Base-by-base conservation (phyloP, 805 yeast species). In the Metschnikowia henanensis region DNA sequence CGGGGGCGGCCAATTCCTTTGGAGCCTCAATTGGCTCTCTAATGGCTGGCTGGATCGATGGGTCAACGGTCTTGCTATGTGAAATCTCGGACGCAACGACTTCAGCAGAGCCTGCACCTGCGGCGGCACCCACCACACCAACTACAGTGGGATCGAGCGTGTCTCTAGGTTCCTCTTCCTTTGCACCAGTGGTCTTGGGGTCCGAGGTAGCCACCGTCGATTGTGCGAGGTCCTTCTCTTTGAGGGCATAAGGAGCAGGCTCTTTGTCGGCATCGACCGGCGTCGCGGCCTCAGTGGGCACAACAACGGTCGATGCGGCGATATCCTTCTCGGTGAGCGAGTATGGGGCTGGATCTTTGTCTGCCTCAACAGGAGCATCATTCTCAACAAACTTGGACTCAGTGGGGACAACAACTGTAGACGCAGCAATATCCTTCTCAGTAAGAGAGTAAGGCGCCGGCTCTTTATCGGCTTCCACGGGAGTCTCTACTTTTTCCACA, bases 91-190 rank as follows among this genome's bases (percentile, higher is more conserved):
- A 2, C 26, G 26, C 26, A 9, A 23, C 26, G 12, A 23, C 26
- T 9, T 34, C 42, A 16, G 38, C 42, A 16, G 31, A n/a, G n/a
- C 42, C 43, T 9, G 48, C 49, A 29, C 42, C 58, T 31, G 47
- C 61, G 19, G 49, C 51, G 13, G 47, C 56, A 9, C 46, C 48
- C 21, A 47, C 37, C 9, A 35, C 47, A 28, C 51, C 51, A 22
- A 49, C 48, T 12, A 49, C 51, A 12, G 53, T 50, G 9, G 55
- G 53, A 43, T 49, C 55, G 16, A 51, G 51, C 8, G 54, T 47
- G 40, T 30, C 45, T 34, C 42, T 37, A 13, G 45, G 16, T 20
- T 47, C 37, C 16, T 16, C 38, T 8, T 33, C 35, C 10, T 39
- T 32, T 10, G 25, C 45, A 17, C 59, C 45, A 23, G 43, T 30